phyloP scores from a whole-genome alignment of 2,329 filamentous ascomycete species.

The Aspergillus aculeatinus region DNA sequence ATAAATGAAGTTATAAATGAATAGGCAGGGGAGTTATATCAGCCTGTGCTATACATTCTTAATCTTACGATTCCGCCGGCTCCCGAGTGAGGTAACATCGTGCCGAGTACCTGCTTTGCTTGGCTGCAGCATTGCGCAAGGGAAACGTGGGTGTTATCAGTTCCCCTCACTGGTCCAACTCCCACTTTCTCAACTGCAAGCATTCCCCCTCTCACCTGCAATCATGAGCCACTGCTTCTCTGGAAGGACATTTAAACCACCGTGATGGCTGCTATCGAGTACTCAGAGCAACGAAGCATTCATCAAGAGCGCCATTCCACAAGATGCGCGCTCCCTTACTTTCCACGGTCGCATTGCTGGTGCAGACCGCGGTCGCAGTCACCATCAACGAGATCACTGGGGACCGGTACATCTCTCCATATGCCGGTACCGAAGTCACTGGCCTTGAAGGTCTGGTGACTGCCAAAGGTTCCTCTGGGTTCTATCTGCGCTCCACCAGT shows the following conservation, averaged over 20 bases:
- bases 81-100: conserved; percentile 4
- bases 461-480: conserved; percentile 60
- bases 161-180: not conserved
- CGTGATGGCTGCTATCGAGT: not conserved
- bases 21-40: not conserved
- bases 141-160: not conserved
- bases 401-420: conserved; percentile 62
- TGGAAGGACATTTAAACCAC: not conserved
- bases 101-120: not conserved
- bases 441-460: conserved; percentile 65
- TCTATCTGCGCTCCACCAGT: conserved; percentile 63
- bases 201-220: not conserved
- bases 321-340: conserved; percentile 10
- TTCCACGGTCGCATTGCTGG: conserved; percentile 4
- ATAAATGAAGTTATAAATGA: not conserved
- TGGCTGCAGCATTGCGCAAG: not conserved
- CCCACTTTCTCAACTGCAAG: not conserved
- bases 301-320: not conserved
- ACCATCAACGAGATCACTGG: conserved; percentile 67
- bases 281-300: not conserved
- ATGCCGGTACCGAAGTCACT: conserved; percentile 56
- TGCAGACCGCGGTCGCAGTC: conserved; percentile 32
- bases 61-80: not conserved
- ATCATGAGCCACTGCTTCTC: not conserved
- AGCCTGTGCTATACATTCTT: not conserved